These are phyloP conservation scores for Brettanomyces custersianus DNA, from an alignment of 805 yeast species.

Conservation along the genomic window DNA sequence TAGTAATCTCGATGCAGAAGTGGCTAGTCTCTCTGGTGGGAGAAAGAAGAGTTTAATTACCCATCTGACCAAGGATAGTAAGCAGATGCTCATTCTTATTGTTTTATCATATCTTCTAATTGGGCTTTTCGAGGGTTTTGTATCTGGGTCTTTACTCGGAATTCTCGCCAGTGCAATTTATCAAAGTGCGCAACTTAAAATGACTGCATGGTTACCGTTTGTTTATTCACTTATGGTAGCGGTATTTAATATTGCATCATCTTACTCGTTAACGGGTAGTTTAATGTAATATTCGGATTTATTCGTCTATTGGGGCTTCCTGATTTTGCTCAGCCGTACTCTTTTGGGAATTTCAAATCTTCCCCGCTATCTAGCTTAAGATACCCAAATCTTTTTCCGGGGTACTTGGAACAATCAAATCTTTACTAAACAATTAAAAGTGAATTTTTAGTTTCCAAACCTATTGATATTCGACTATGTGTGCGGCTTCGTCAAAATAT, in stretches of 20 bases:
- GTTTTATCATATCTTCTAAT: constrained; percentile 37
- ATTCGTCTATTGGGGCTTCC: too few species aligned
- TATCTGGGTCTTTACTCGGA: constrained; percentile 72
- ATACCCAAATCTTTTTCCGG: too few species aligned
- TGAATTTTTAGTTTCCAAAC: too few species aligned
- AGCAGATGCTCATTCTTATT: constrained; percentile 29
- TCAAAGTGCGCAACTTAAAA: constrained; percentile 68
- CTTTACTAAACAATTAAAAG: too few species aligned
- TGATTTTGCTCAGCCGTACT: too few species aligned
- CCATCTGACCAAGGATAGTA: constrained; percentile 3
- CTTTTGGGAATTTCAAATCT: too few species aligned
- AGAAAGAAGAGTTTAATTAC: constrained; percentile 1
- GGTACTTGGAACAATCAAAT: too few species aligned
- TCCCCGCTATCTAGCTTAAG: too few species aligned
- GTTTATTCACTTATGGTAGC: constrained; percentile 67
- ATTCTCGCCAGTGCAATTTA: constrained; percentile 67
- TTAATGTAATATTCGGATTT: constrained; percentile 1
- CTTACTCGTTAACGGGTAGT: constrained; percentile 48
- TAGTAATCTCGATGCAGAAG: neutral
- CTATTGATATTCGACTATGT: too few species aligned
- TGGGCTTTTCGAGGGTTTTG: constrained; percentile 58
- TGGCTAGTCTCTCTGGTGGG: neutral
- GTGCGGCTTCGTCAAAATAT: too few species aligned
- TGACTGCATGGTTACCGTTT: constrained; percentile 95
- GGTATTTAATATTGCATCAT: constrained; percentile 54